Conservation (phyloP, 768 basidiomycete genomes). For the Pulveroboletus sp. region DNA sequence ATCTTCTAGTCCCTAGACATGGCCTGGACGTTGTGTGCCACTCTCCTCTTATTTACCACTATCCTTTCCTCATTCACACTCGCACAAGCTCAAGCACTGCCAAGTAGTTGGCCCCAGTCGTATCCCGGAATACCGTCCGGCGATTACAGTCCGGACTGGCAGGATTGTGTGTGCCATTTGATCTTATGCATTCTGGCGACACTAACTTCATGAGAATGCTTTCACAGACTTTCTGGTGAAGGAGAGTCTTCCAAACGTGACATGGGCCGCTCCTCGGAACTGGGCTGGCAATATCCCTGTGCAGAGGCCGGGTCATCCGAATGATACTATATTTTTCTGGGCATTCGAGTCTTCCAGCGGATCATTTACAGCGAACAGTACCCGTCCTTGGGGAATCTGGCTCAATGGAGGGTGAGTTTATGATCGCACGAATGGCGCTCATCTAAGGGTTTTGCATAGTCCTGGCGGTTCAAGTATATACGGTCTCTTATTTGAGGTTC, state of each 20-base stretch:
- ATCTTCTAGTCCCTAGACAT: neutral
- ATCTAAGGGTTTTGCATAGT: neutral
- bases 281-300: constrained; percentile 61
- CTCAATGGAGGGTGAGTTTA: constrained; percentile 58
- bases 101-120: constrained; percentile 31
- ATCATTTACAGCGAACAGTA: constrained; percentile 43
- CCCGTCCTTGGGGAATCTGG: constrained; percentile 68
- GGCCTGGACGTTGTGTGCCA: neutral
- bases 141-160: constrained; percentile 56
- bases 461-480: too few species aligned
- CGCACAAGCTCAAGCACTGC: neutral
- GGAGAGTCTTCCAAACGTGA: constrained; percentile 50
- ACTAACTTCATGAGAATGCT: neutral
- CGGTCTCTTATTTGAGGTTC: too few species aligned
- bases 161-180: constrained; percentile 47
- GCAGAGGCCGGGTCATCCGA: constrained; percentile 53
- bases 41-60: neutral
- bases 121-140: constrained; percentile 41
- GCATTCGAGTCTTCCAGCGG: constrained; percentile 53
- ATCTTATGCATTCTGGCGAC: neutral
- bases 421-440: neutral
- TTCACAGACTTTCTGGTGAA: constrained; percentile 55
- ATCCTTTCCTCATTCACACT: neutral
- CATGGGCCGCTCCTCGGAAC: constrained; percentile 41
- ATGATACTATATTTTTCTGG: constrained; percentile 63